Conservation (phyloP, 2,329 filamentous ascomycete species). For the Trichoderma sp. region DNA sequence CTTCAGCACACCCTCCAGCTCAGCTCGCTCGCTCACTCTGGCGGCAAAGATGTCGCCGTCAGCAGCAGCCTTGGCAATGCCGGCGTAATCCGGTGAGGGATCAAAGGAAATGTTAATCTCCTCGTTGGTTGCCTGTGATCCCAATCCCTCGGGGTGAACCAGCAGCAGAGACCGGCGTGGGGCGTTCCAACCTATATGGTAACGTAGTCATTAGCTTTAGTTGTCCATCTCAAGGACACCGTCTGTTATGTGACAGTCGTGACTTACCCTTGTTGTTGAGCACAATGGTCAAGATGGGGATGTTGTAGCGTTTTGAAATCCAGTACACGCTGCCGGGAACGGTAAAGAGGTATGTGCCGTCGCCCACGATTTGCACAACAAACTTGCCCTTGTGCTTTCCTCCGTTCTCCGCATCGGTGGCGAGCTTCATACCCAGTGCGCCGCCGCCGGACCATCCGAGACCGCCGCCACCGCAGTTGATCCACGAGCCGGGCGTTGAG, state of each 20-base stretch:
- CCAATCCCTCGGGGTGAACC: conserved; percentile 56
- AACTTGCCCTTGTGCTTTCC: conserved; percentile 48
- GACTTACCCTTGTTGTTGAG: conserved; percentile 53
- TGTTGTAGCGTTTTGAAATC: conserved; percentile 52
- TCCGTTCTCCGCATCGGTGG: conserved; percentile 43
- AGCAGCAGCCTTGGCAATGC: conserved; percentile 58
- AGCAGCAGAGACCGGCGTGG: conserved; percentile 54
- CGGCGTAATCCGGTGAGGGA: conserved; percentile 56
- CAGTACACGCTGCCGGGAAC: conserved; percentile 55
- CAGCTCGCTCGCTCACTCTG: conserved; percentile 43
- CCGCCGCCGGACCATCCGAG: conserved; percentile 78
- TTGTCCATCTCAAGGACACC: not conserved
- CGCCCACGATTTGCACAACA: conserved; percentile 55
- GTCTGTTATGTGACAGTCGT: too few species aligned
- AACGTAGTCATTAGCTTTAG: not conserved
- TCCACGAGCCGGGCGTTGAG: conserved; percentile 66
- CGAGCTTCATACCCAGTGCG: conserved; percentile 73
- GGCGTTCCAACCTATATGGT: conserved; percentile 53
- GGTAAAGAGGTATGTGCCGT: conserved; percentile 55
- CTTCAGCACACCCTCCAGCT: conserved; percentile 46
- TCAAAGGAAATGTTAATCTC: conserved; percentile 61
- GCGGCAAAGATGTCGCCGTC: conserved; percentile 52
- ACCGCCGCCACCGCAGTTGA: conserved; percentile 78
- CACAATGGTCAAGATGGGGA: conserved; percentile 53
- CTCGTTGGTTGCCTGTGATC: conserved; percentile 54